Evolutionary conservation across 306 rosid species (phyloP).

Genomic region (Trifolium pratense): DNA sequence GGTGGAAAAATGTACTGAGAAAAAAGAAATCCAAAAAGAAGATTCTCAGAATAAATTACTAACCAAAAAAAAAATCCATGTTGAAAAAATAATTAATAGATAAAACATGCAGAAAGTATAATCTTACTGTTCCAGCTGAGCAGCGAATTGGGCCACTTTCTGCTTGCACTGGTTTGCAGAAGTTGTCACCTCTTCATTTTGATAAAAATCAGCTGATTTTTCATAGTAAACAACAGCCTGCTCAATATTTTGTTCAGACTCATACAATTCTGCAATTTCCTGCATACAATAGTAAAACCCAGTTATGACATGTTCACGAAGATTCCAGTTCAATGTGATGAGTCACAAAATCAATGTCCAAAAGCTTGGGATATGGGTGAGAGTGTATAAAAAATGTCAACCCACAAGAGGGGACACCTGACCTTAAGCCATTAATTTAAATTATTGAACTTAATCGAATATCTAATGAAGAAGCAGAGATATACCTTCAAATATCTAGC

Average conservation of each 20-base stretch:
- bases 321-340: slow-evolving; percentile 14
- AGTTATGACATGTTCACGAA: slow-evolving; percentile 36
- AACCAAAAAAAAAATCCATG: slow-evolving; percentile 15
- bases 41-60: slow-evolving; percentile 10
- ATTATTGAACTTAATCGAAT: slow-evolving; percentile 11
- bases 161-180: slow-evolving; percentile 96
- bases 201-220: slow-evolving; percentile 88
- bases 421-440: slow-evolving; percentile 14
- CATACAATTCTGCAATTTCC: slow-evolving; percentile 95
- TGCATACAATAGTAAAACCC: slow-evolving; percentile 43
- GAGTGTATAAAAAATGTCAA: not conserved
- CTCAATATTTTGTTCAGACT: slow-evolving; percentile 86
- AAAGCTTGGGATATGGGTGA: not conserved
- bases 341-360: slow-evolving; percentile 9
- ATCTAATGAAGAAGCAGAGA: slow-evolving; percentile 29
- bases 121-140: slow-evolving; percentile 90
- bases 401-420: slow-evolving; percentile 2
- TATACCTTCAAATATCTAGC: slow-evolving; percentile 89
- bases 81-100: slow-evolving; percentile 18
- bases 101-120: slow-evolving; percentile 28
- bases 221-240: slow-evolving; percentile 77
- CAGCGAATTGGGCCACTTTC: slow-evolving; percentile 93
- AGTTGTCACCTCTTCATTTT: slow-evolving; percentile 85
- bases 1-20: slow-evolving; percentile 1
- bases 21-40: slow-evolving; percentile 32